A percentile compares a stretch with the other conserved stretches of the same genome.
Conservation (phyloP, 805 yeast species). For the Saccharomyces jurei region DNA sequence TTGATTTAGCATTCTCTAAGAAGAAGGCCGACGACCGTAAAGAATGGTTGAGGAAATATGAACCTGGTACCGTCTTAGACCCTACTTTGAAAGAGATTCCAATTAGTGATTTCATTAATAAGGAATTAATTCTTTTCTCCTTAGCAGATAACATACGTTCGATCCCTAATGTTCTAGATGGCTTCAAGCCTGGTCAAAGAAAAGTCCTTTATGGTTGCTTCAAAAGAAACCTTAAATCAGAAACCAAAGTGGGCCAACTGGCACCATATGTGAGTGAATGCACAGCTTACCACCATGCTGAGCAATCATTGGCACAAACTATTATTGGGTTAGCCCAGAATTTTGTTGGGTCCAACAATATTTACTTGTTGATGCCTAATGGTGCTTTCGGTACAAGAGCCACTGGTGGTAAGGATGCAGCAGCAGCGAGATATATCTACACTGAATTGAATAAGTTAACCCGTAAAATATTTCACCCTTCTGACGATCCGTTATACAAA, state of each 20-base stretch:
- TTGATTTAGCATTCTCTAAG: slow-evolving; percentile 90
- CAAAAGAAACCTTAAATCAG: slow-evolving; percentile 62
- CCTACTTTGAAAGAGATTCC: slow-evolving; percentile 71
- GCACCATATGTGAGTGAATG: slow-evolving; percentile 84
- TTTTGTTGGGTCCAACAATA: slow-evolving; percentile 85
- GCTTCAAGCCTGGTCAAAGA: slow-evolving; percentile 94
- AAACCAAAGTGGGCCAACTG: slow-evolving; percentile 83
- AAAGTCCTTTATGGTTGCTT: slow-evolving; percentile 85
- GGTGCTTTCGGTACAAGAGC: slow-evolving; percentile 97
- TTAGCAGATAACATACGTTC: slow-evolving; percentile 96
- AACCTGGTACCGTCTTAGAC: slow-evolving; percentile 88
- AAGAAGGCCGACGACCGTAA: slow-evolving; percentile 95
- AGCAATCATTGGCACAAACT: slow-evolving; percentile 76
- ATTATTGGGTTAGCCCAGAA: slow-evolving; percentile 92
- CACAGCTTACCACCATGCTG: slow-evolving; percentile 95
- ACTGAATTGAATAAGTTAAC: slow-evolving; percentile 78
- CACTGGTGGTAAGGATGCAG: slow-evolving; percentile 94
- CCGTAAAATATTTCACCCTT: slow-evolving; percentile 62
- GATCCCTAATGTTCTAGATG: slow-evolving; percentile 89
- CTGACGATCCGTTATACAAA: slow-evolving; percentile 68
- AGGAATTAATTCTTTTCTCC: slow-evolving; percentile 87
- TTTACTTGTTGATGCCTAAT: slow-evolving; percentile 76
- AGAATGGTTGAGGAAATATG: slow-evolving; percentile 87
- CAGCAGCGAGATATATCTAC: slow-evolving; percentile 95
- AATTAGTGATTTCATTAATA: slow-evolving; percentile 86